Base-by-base conservation (phyloP, 2,329 filamentous ascomycete species). In the Fusarium sp. region DNA sequence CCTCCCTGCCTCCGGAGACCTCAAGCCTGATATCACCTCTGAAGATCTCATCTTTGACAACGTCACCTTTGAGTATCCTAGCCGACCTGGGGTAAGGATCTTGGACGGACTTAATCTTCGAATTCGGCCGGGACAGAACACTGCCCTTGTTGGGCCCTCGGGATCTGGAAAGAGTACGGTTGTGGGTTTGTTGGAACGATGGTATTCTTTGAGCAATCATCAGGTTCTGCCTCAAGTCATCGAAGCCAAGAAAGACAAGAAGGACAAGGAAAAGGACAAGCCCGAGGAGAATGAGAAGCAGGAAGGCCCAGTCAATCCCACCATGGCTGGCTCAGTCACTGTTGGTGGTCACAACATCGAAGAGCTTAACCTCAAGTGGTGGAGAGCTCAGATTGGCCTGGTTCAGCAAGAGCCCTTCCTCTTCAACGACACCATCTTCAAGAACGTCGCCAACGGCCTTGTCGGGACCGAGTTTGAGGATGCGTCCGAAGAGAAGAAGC, bases 121-220 rank as follows among this genome's bases (percentile, higher is more conserved):
- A 1, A 87, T 93, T 58, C 83, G 85, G 43, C 85, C 87, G 6
- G 90, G 90, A 4, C 90, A 91, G 72, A 87, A 90, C 2, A 93
- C 91, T 0, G 92, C 92, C 2, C 90, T 94, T 25, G 91, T 94
- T 12, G 92, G 92, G 0, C 87, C 91, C 0, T 92, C 90, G 1
- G 92, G 92, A 0, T 90, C 87, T 3, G 92, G 92, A 0, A 94
- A 94, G 79, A 92, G 90, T 61, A 94, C 92, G 4, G 35, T 58
- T 14, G 56, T 58, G 2, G 56, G 33, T 6, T n/a, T 58, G 22
- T 5, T 58, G 15, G 56, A 93, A 76, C 85, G 91, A 8, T 94
- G 91, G 90, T 94, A 94, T 73, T 76, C 70, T 4, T 30, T 78
- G n/a, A 72, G n/a, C 9, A 35, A 70, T 2, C 72, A 76, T 1